Evolutionary conservation across 139 green algal species (phyloP), one percentile per base, ranked within the genome.

Genomic region (Asterochloris erici): DNA sequence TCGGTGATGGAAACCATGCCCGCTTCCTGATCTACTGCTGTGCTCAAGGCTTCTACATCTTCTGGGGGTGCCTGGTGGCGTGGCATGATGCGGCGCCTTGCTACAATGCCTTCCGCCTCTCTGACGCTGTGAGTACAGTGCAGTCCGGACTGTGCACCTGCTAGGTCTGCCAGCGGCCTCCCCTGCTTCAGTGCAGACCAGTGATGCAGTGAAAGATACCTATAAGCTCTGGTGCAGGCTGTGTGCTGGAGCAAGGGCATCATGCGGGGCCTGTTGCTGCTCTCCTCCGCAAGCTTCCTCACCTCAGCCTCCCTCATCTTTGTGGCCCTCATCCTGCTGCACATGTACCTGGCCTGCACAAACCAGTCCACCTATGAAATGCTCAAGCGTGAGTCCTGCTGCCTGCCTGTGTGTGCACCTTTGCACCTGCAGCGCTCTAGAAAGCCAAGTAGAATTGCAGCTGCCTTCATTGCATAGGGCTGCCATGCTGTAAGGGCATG

Each of bases 321-420:
- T 62, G 54, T 62, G 19, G 47, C 68, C 24, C 60, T 80, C 24
- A 62, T 80, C 23, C 26, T 64, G 9, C 68, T 80, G 12, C 76
- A 80, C 76, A 80, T 14, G n/a, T 80, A 80, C 76, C 24, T 80
- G 60, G 76, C 76, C 23, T 28, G 26, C 13, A 80, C 76, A 21
- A 69, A 80, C 60, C 76, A 80, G 61, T 70, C 76, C 23, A 80
- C 76, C 12, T 80, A 80, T 80, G 76, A 80, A 26, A 80, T 80
- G 76, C 68, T 80, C 60, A 80, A 80, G 47, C 54, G 76, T 80
- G 24, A 69, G 76, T 69, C 27, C 21, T n/a, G 19, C 14, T 64
- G 70, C 19, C 66, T 71, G 66, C 66, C 17, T 71, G 21, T 71
- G 66, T 71, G 17, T 71, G 66, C 66, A 71, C 19, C 66, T 26